phyloP scores from a whole-genome alignment of 805 yeast genomes.

The Lachancea waltii region DNA sequence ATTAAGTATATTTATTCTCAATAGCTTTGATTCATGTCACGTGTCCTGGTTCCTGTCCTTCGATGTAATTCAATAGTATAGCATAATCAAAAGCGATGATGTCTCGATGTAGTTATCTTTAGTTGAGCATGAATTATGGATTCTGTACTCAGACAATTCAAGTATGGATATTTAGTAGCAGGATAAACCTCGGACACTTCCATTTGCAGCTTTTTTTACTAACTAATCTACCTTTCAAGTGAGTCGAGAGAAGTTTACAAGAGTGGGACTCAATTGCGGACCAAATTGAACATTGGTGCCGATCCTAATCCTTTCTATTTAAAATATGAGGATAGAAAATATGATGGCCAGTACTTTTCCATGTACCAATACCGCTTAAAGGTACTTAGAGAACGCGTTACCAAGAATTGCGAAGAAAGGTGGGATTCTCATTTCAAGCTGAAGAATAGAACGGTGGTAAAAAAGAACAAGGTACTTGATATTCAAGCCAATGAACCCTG shows the following conservation, averaged over 20 bases:
- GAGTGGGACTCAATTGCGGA: constrained; percentile 11
- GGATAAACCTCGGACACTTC: background rate
- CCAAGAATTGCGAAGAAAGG: constrained; percentile 40
- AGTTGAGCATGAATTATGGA: constrained; percentile 5
- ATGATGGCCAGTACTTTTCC: constrained; percentile 51
- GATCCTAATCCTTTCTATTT: constrained; percentile 21
- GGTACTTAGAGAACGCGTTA: constrained; percentile 41
- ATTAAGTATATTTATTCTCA: too few relatives aligned
- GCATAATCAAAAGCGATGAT: too few relatives aligned
- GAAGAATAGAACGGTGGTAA: constrained; percentile 33
- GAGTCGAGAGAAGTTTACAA: constrained; percentile 6
- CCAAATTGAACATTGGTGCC: constrained; percentile 14
- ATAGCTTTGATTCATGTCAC: background rate
- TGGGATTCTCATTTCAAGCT: constrained; percentile 49
- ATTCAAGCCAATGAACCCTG: constrained; percentile 42
- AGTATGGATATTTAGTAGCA: constrained; percentile 9
- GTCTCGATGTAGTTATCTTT: background rate
- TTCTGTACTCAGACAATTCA: constrained; percentile 7
- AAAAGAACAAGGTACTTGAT: constrained; percentile 40
- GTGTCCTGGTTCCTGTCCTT: too few relatives aligned
- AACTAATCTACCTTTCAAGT: background rate
- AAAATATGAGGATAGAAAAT: constrained; percentile 35
- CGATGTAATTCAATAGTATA: too few relatives aligned
- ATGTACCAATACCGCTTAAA: constrained; percentile 50
- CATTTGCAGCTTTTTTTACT: constrained; percentile 1